Base-by-base conservation (phyloP, 345 rosid species). In the Brassica cretica region DNA sequence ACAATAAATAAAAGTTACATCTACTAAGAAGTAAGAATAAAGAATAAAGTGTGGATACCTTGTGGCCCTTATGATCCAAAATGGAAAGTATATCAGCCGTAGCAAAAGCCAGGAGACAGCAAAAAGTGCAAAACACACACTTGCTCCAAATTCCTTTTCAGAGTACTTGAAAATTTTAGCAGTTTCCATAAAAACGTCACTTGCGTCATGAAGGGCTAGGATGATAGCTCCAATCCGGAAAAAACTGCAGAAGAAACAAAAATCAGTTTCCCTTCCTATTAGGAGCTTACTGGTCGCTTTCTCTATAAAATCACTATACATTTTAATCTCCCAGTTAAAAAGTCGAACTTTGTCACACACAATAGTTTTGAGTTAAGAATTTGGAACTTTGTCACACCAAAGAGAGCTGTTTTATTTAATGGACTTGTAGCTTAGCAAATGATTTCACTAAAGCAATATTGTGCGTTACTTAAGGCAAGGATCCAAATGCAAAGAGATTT, bases 141-240 rank as follows among this genome's bases (percentile, higher is more conserved):
- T 96, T 39, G 99, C 99, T 76, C 93, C 91, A 68, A 91, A 83
- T 82, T 96, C 99, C 60, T 76, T 90, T 75, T 86, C 89, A 44
- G 99, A 87, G 77, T 93, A 93, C 70, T 96, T 96, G 68, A 85
- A 93, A 53, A 96, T 88, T 86, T 96, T 96, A 66, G 99, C 97
- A 64, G 91, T 88, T 87, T 96, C 98, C 84, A 93, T 44, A 79
- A 96, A 90, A 18, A 91, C 89, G 41, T 93, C 98, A 80, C 98
- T 93, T 35, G 87, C 97, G 84, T 96, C 98, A 74, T 93, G 99
- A 71, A 96, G 86, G 60, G 99, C 97, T 66, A 91, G 86, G 81
- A 90, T 79, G 70, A 96, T 85, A 18, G 94, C 78, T 53, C 98
- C 99, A 73, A 91, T 87, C 35, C 84, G 92, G 81, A 91, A 91